These are phyloP conservation scores for Amorphotheca resinae DNA, from an alignment of 495 filamentous ascomycete genomes.

Conservation along the genomic window DNA sequence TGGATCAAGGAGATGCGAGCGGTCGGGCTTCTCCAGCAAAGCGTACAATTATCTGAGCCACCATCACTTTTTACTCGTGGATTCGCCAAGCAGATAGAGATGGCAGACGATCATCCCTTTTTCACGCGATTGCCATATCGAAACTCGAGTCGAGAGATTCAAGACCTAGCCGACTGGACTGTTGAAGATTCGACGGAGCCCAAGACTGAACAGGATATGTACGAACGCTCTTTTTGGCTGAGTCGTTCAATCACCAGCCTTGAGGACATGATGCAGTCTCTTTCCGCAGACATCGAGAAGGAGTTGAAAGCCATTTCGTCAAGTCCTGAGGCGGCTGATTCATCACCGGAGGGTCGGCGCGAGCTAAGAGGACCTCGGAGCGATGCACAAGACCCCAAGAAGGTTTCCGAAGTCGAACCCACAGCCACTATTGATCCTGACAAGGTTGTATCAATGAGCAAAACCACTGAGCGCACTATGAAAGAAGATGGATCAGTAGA, in stretches of 20 bases:
- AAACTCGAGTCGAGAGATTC: background rate
- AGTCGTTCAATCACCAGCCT: background rate
- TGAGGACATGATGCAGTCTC: background rate
- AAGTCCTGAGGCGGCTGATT: background rate
- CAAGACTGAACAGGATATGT: slow-evolving; percentile 19
- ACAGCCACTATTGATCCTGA: background rate
- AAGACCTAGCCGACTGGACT: too few species aligned
- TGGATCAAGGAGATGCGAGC: background rate
- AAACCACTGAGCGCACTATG: slow-evolving; percentile 39
- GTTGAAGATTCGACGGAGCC: background rate
- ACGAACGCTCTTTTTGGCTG: slow-evolving; percentile 10
- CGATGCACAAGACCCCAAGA: background rate
- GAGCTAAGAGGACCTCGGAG: background rate
- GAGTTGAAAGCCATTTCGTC: background rate
- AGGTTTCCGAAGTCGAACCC: background rate
- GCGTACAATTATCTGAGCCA: background rate
- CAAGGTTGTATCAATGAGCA: slow-evolving; percentile 42
- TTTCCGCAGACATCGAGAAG: background rate
- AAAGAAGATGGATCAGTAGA: slow-evolving; percentile 48
- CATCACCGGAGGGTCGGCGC: background rate
- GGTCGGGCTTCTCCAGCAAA: background rate
- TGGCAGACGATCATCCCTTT: background rate
- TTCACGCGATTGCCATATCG: too few species aligned
- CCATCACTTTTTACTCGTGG: background rate
- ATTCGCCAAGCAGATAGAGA: background rate